These are phyloP conservation scores for Typha latifolia DNA, from an alignment of 176 grass and related monocot species.

Conservation along the genomic window DNA sequence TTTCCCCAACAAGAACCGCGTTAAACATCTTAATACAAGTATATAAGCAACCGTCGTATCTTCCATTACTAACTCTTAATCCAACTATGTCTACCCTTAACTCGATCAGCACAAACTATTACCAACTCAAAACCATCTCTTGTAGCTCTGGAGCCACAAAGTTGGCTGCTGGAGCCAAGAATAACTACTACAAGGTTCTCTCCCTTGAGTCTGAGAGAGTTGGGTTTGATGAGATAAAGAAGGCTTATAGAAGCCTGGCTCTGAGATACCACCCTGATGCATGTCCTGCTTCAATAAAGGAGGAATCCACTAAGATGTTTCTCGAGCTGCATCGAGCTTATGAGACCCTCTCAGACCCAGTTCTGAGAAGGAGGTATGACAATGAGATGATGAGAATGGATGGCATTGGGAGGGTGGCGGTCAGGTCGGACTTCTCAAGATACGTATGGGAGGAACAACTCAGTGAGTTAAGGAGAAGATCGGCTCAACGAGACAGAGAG, in stretches of 20 bases:
- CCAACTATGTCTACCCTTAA: too few relatives aligned
- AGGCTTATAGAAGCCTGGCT: conserved; percentile 68
- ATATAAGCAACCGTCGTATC: too few relatives aligned
- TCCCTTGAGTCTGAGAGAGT: conserved; percentile 39
- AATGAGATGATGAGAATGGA: conserved; percentile 16
- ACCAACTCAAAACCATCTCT: too few relatives aligned
- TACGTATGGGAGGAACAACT: conserved; percentile 55
- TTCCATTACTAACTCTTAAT: too few relatives aligned
- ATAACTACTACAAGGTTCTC: conserved; percentile 46
- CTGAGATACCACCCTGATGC: conserved; percentile 61
- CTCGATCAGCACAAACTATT: too few relatives aligned
- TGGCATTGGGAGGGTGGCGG: neutral
- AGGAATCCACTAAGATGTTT: conserved; percentile 49
- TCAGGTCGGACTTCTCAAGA: neutral
- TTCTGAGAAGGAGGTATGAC: conserved; percentile 36
- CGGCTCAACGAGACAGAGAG: conserved; percentile 12
- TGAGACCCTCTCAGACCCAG: conserved; percentile 62
- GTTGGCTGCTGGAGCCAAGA: neutral
- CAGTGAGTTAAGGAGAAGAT: conserved; percentile 18
- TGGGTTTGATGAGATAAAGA: conserved; percentile 53
- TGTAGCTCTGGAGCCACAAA: too few relatives aligned
- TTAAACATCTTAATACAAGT: too few relatives aligned
- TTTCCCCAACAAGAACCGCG: too few relatives aligned
- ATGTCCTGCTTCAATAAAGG: conserved; percentile 36
- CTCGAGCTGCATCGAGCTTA: conserved; percentile 68